Percentiles rank a stretch among this genome's conserved stretches.
Evolutionary conservation across 2,329 filamentous ascomycete genomes (phyloP).

Genomic region (Trichoderma simmonsii): DNA sequence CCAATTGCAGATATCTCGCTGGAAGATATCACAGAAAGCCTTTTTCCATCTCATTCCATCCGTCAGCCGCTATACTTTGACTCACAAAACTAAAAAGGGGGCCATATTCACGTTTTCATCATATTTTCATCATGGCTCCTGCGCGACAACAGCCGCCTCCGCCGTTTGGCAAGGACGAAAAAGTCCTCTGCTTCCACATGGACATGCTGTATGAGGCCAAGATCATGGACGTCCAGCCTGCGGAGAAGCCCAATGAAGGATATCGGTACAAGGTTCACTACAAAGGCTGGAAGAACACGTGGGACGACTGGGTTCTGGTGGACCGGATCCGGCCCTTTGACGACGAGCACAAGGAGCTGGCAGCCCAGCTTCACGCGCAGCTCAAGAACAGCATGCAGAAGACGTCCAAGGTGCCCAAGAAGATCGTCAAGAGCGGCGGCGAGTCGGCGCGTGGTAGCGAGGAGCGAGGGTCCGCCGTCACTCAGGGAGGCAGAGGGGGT

Average conservation of each 20-base stretch:
- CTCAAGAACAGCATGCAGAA: conserved; percentile 58
- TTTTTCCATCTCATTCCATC: background rate
- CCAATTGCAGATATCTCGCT: background rate
- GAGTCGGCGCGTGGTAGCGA: conserved; percentile 68
- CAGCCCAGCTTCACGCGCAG: conserved; percentile 68
- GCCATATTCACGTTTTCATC: background rate
- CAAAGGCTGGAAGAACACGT: conserved; percentile 99
- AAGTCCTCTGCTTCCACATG: conserved; percentile 93
- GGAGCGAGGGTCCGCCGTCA: conserved; percentile 63
- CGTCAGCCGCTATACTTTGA: background rate
- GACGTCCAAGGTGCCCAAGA: conserved; percentile 53
- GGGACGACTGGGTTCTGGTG: conserved; percentile 97
- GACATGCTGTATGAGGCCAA: conserved; percentile 98
- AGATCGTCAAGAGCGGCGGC: conserved; percentile 37
- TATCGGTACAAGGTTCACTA: conserved; percentile 94
- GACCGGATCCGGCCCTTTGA: conserved; percentile 93
- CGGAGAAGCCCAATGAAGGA: conserved; percentile 65
- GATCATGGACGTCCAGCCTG: conserved; percentile 72
- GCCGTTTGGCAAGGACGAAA: conserved; percentile 74
- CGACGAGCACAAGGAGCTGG: conserved; percentile 91
- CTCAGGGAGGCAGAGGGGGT: conserved; percentile 63
- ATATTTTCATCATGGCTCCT: conserved; percentile 38
- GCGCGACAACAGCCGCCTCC: conserved; percentile 42
- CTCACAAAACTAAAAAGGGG: background rate
- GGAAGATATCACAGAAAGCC: background rate